Base-by-base conservation (phyloP, 306 rosid genomes). In the Malus domestica region DNA sequence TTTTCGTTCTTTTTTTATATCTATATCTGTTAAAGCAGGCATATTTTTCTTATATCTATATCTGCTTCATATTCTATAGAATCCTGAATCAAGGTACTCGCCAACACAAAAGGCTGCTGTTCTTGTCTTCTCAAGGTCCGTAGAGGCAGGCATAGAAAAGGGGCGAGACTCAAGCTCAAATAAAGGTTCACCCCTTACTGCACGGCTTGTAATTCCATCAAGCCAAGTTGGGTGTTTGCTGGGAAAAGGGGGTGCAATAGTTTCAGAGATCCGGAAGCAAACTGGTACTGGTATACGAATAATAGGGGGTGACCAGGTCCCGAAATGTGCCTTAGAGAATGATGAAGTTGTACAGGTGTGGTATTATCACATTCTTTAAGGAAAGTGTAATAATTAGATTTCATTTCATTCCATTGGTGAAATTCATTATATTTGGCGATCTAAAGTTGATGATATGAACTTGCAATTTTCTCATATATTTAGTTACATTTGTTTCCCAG, bases 191-290 rank as follows among this genome's bases (percentile, higher is more conserved):
- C 61, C 89, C 75, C 84, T 82, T 67, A 81, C 82, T 33, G 97
- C 96, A 49, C 84, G 92, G 57, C 92, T 95, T 75, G 87, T 88
- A 25, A 93, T 92, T 77, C 85, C 97, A 30, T 71, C 92, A 73
- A 88, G 82, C 86, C 99, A 92, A 82, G 97, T 92, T 82, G 99
- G 99, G 78, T 95, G 99, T 82, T 83, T 95, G 82, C 72, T 95
- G 83, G 99, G 99, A 83, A 95, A 90, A 86, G 97, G 99, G 46
- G 99, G 99, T 70, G 81, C 75, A 64, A 88, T 92, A 71, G 80
- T 95, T 69, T 77, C 99, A 35, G 99, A 92, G 83, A 95, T 95
- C 77, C 88, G 97, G 73, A 92, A 86, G 86, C 87, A 79, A 76
- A 95, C 97, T 4, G 92, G 97, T 61, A 82, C 99, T 78, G 77